Conservation (phyloP, 164 flowering plant species). For the Magnolia officinalis region DNA sequence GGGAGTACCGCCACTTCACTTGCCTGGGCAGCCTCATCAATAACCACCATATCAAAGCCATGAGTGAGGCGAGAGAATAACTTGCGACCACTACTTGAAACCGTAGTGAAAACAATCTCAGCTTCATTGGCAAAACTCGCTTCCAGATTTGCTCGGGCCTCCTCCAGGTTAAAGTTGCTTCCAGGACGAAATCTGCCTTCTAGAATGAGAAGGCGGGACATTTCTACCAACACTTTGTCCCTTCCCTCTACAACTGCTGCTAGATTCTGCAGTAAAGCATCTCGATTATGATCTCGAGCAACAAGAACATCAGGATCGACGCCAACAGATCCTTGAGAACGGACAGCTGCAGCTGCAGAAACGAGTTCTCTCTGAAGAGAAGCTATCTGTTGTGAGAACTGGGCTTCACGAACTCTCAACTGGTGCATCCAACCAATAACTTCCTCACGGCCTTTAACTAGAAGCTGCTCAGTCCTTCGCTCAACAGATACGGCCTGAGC, state of each 20-base stretch:
- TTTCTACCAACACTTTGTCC: conserved; percentile 80
- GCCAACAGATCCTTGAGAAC: conserved; percentile 92
- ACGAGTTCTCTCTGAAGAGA: conserved; percentile 68
- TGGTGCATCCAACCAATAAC: conserved; percentile 73
- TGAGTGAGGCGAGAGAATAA: conserved; percentile 86
- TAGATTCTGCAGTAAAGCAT: conserved; percentile 68
- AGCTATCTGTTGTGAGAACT: conserved; percentile 63
- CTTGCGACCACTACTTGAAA: conserved; percentile 93
- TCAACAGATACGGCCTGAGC: conserved; percentile 99
- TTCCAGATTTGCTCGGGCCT: conserved; percentile 88
- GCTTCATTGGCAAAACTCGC: conserved; percentile 99
- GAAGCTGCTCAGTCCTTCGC: conserved; percentile 85
- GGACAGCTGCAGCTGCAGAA: conserved; percentile 66
- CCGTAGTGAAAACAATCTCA: conserved; percentile 93
- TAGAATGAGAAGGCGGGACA: conserved; percentile 76
- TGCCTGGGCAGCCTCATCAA: conserved; percentile 98
- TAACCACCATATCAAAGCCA: conserved; percentile 98
- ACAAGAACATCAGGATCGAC: conserved; percentile 91
- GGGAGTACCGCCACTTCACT: conserved; percentile 93
- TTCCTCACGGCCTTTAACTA: conserved; percentile 70
- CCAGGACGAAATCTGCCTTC: conserved; percentile 72
- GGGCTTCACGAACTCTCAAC: conserved; percentile 58
- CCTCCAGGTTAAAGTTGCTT: conserved; percentile 66
- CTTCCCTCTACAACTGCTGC: conserved; percentile 85
- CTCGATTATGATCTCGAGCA: conserved; percentile 83